These are phyloP conservation scores for Cystobasidium pallidum DNA, from an alignment of 1,284 basidiomycete species.

Conservation along the genomic window DNA sequence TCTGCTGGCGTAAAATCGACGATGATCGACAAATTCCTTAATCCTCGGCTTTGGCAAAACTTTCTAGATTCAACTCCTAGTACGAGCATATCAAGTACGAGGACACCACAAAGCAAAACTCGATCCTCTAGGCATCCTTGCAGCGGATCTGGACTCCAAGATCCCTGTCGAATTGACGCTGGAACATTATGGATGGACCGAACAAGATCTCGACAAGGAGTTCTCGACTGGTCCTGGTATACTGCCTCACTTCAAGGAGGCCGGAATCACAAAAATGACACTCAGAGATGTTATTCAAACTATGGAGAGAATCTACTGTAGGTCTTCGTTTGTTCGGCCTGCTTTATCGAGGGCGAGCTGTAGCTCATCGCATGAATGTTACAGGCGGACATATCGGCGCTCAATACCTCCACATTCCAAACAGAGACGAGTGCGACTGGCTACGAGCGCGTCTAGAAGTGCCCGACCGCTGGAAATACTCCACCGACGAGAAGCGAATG, in stretches of 20 bases:
- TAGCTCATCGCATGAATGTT: not conserved
- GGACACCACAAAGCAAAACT: slow-evolving; percentile 95
- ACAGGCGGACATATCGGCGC: slow-evolving; percentile 88
- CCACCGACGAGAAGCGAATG: slow-evolving; percentile 97
- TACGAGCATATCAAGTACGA: slow-evolving; percentile 97
- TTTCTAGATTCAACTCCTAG: slow-evolving; percentile 93
- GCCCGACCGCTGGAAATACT: slow-evolving; percentile 98
- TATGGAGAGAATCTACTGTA: slow-evolving; percentile 93
- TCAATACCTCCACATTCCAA: slow-evolving; percentile 97
- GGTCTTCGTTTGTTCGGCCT: slow-evolving; percentile 55
- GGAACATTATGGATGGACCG: slow-evolving; percentile 91
- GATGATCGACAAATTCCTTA: not conserved
- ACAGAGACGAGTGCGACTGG: slow-evolving; percentile 99
- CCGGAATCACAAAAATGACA: slow-evolving; percentile 81
- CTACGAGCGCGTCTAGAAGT: slow-evolving; percentile 95
- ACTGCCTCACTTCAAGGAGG: slow-evolving; percentile 87
- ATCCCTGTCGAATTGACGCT: slow-evolving; percentile 86
- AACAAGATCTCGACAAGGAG: slow-evolving; percentile 90
- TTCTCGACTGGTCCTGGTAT: slow-evolving; percentile 95
- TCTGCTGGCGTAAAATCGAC: not conserved
- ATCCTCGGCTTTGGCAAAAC: not conserved
- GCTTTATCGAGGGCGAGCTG: too few species aligned
- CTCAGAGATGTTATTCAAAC: slow-evolving; percentile 90
- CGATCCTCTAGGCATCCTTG: slow-evolving; percentile 90
- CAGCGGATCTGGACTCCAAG: slow-evolving; percentile 77